These are phyloP conservation scores for Fusarium verrucosum DNA, from an alignment of 2,329 filamentous ascomycete genomes.

Conservation along the genomic window DNA sequence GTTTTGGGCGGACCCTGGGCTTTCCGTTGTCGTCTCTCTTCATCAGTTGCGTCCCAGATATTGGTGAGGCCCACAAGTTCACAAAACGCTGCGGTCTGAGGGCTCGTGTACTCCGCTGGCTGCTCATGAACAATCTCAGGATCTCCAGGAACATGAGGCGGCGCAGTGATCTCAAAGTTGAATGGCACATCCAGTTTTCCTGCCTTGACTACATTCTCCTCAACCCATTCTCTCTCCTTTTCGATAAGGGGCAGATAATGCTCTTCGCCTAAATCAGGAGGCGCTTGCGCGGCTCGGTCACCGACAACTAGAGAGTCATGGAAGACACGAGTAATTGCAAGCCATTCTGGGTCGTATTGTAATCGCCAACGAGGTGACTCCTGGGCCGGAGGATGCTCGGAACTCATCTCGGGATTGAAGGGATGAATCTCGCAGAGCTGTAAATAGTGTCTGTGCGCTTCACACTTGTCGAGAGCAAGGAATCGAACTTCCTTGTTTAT, in stretches of 20 bases:
- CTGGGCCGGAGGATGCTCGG: constrained; percentile 30
- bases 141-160: constrained; percentile 68
- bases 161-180: constrained; percentile 81
- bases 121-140: constrained; percentile 68
- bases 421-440: constrained; percentile 75
- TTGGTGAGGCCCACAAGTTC: constrained; percentile 80
- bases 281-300: constrained; percentile 60
- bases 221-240: constrained; percentile 79
- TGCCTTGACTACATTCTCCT: constrained; percentile 73
- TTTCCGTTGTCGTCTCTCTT: constrained; percentile 71
- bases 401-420: constrained; percentile 48
- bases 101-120: constrained; percentile 84
- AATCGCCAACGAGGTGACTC: constrained; percentile 63
- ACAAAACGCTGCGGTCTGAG: constrained; percentile 86
- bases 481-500: constrained; percentile 84
- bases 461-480: constrained; percentile 90
- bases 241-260: constrained; percentile 75
- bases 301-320: constrained; percentile 72
- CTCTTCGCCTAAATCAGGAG: constrained; percentile 72
- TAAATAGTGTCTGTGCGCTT: constrained; percentile 81
- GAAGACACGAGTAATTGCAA: constrained; percentile 89
- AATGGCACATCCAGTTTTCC: constrained; percentile 75
- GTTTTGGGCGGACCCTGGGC: constrained; percentile 64
- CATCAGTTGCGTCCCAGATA: constrained; percentile 74
- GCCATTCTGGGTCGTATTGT: constrained; percentile 92